Percentiles rank a stretch among this genome's conserved stretches.
phyloP scores from a whole-genome alignment of 306 rosid genomes.

The Dryas octopetala region DNA sequence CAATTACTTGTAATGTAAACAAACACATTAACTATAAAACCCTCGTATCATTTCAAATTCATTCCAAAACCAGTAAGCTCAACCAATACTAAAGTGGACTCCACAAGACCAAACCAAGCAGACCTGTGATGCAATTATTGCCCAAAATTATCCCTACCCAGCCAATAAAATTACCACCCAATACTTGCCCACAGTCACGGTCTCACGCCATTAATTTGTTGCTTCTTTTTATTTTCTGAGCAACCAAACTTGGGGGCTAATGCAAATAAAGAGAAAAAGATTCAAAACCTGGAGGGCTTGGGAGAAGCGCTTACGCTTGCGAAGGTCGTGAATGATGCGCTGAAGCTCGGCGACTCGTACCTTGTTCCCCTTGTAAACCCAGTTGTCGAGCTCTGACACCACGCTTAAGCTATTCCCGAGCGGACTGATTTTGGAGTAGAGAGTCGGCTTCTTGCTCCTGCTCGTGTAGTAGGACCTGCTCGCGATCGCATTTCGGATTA shows the following conservation, averaged over 20 bases:
- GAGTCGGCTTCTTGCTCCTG: conserved; percentile 49
- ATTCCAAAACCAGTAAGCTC: background rate
- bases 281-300: conserved; percentile 69
- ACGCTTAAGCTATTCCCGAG: conserved; percentile 53
- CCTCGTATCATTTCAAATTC: background rate
- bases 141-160: too few relatives aligned
- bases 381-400: conserved; percentile 63
- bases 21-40: background rate
- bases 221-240: background rate
- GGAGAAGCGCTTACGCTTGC: conserved; percentile 68
- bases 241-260: background rate
- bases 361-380: conserved; percentile 72
- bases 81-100: too few relatives aligned
- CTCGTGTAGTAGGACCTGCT: conserved; percentile 63
- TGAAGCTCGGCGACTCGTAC: conserved; percentile 67
- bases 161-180: too few relatives aligned
- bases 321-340: conserved; percentile 77
- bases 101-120: too few relatives aligned
- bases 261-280: background rate
- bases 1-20: background rate
- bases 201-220: background rate
- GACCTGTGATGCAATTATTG: too few relatives aligned
- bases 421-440: conserved; percentile 70
- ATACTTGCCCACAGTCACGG: too few relatives aligned
- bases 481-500: conserved; percentile 26